phyloP scores from a whole-genome alignment of 257 asterid species.

The Paulownia fortunei region DNA sequence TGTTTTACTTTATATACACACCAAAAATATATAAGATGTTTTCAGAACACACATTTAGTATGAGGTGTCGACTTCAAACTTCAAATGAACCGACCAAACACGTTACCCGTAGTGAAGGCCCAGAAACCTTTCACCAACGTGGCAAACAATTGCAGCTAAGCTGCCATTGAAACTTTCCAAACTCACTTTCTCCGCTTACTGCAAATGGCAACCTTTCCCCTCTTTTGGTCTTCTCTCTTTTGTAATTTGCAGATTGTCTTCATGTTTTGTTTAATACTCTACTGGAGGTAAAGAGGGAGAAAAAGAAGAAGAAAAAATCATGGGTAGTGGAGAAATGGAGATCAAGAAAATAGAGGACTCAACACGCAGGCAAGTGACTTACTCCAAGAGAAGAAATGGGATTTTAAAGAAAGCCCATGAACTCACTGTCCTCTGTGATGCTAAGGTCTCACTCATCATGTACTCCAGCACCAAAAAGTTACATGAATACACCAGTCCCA shows the following conservation, averaged over 20 bases:
- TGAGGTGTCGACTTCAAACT: background rate
- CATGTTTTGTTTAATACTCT: background rate
- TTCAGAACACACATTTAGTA: no score
- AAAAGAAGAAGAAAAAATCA: background rate
- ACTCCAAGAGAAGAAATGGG: slow-evolving; percentile 59
- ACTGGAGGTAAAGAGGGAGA: background rate
- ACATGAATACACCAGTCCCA: slow-evolving; percentile 56
- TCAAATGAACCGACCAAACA: slow-evolving; percentile 18
- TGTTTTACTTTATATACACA: no score
- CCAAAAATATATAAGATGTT: no score
- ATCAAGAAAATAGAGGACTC: slow-evolving; percentile 57
- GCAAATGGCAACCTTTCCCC: slow-evolving; percentile 31
- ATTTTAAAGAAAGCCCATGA: slow-evolving; percentile 68
- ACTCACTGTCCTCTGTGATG: slow-evolving; percentile 61
- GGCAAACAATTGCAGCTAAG: slow-evolving; percentile 15
- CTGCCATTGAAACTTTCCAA: slow-evolving; percentile 28
- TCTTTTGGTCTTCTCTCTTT: background rate
- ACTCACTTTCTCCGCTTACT: slow-evolving; percentile 36
- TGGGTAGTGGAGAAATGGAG: slow-evolving; percentile 59
- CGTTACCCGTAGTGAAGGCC: no score
- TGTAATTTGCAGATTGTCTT: background rate
- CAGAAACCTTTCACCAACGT: background rate
- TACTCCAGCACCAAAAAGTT: slow-evolving; percentile 49
- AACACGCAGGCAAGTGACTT: slow-evolving; percentile 58
- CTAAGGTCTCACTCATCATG: slow-evolving; percentile 64